Percentiles rank a stretch among this genome's conserved stretches.
These are phyloP conservation scores for Sclerotinia spermophila DNA, from an alignment of 2,329 filamentous ascomycete species.

Conservation along the genomic window DNA sequence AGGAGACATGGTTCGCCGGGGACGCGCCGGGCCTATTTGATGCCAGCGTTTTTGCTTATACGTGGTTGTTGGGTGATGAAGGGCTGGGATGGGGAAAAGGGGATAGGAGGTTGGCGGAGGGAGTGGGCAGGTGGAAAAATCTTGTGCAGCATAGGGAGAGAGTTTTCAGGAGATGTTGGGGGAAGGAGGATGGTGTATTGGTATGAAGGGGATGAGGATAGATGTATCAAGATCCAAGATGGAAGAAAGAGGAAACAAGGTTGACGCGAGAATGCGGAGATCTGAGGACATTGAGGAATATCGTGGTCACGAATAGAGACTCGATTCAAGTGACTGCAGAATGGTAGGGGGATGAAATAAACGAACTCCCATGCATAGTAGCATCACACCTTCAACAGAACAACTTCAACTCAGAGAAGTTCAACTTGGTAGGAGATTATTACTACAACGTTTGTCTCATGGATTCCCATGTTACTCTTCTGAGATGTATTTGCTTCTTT, in stretches of 20 bases:
- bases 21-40: conserved; percentile 70
- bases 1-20: conserved; percentile 54
- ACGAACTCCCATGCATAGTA: not conserved
- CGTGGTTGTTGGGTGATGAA: conserved; percentile 70
- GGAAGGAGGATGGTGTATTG: conserved; percentile 43
- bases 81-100: conserved; percentile 56
- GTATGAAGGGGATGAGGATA: not conserved
- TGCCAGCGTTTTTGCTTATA: conserved; percentile 86
- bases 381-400: not conserved
- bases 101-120: conserved; percentile 47
- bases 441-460: not conserved
- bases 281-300: not conserved
- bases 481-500: not conserved
- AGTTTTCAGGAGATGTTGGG: conserved; percentile 44
- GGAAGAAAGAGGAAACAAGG: not conserved
- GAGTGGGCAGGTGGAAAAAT: conserved; percentile 55
- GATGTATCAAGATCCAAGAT: not conserved
- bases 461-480: not conserved
- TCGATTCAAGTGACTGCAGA: not conserved
- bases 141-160: conserved; percentile 63
- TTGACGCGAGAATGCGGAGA: not conserved
- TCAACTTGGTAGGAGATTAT: not conserved
- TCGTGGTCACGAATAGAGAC: not conserved
- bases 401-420: not conserved
- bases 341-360: not conserved